Evolutionary conservation across 2,329 filamentous ascomycete genomes (phyloP), one percentile per base, ranked within the genome.

Genomic region (Hypocrella siamensis): DNA sequence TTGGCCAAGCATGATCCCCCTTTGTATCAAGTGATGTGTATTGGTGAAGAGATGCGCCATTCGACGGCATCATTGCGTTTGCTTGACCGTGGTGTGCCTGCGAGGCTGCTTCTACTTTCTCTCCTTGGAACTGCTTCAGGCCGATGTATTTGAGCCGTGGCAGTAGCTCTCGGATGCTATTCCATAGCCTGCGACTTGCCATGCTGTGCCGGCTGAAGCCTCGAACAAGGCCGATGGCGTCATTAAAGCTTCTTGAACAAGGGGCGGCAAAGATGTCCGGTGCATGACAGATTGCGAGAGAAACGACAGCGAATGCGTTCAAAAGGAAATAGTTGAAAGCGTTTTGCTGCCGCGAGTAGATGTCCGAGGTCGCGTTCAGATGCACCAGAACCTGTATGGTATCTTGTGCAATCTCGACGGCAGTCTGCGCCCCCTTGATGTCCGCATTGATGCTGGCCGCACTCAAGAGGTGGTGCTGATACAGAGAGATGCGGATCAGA

Each of bases 251-350:
- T 21, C 48, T 45, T 4, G 49, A 43, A 31, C 52, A 55, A 0
- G 43, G 42, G 7, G 52, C 52, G 3, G 56, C 52, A 31, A 63
- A 65, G 3, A 46, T 46, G 2, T 48, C 45, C 0, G 61, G 60
- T 0, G 56, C 59, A 38, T 65, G 58, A 3, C 60, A 52, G 0
- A 64, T 59, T 1, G 61, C 62, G 0, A 62, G 48, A 19, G 61
- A 56, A 2, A 63, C 47, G 47, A 32, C 50, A 32, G 32, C 49
- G 44, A 38, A 47, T 42, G 11, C 52, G 44, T 38, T 47, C 35
- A 40, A 35, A 8, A 46, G 34, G 8, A 47, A 47, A 32, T 46
- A 42, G 34, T 45, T 46, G 33, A 45, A 45, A 19, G 37, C 37
- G 15, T 38, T 42, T 32, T 46, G 40, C 32, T 47, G 40, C 6